Evolutionary conservation across 2,329 filamentous ascomycete species (phyloP).

Genomic region (Metarhizium sp.): DNA sequence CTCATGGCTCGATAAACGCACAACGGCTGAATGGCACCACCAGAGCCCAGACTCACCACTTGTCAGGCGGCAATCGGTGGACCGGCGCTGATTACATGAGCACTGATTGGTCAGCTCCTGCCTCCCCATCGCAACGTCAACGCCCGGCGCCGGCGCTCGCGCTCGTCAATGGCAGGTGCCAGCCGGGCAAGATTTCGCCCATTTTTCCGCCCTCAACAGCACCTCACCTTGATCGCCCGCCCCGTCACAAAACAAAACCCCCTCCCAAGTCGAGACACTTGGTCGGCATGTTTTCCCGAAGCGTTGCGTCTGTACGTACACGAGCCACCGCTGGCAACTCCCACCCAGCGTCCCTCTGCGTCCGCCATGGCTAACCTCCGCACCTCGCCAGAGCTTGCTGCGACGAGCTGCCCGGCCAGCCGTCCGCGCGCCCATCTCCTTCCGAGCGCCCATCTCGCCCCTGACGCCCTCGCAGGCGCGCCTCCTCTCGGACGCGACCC

Average conservation of each 20-base stretch:
- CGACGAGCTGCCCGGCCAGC: conserved; percentile 27
- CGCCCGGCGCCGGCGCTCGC: no score
- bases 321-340: not conserved
- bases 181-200: no score
- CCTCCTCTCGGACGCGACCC: conserved; percentile 71
- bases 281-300: conserved; percentile 15
- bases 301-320: conserved; percentile 14
- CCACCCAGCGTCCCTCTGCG: not conserved
- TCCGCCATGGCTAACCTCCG: no score
- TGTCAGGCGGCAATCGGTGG: no score
- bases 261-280: not conserved
- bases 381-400: conserved; percentile 19
- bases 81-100: not conserved
- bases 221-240: not conserved
- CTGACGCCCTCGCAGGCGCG: conserved; percentile 40
- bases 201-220: no score
- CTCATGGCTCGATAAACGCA: no score
- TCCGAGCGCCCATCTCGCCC: conserved; percentile 14
- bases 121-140: not conserved
- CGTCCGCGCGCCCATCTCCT: conserved; percentile 10
- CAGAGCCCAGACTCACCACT: no score
- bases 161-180: no score
- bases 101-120: conserved; percentile 3
- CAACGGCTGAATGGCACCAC: no score
- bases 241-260: not conserved